Conservation (phyloP, 2,329 filamentous ascomycete genomes). For the Ascochyta fabae region DNA sequence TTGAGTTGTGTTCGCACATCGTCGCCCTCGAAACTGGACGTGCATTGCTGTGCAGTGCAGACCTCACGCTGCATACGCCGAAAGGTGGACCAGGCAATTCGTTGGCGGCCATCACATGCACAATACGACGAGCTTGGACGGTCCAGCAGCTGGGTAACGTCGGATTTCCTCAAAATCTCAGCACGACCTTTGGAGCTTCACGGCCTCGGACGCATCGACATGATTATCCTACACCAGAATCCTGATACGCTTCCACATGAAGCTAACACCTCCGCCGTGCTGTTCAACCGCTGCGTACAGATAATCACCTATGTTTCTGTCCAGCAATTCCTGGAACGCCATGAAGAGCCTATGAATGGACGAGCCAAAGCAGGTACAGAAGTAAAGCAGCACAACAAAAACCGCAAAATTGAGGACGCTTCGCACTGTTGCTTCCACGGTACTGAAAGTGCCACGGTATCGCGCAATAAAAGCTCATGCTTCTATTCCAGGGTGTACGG, state of each 20-base stretch:
- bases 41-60: not conserved
- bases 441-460: not conserved
- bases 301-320: not conserved
- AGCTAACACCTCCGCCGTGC: too few relatives aligned
- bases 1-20: not conserved
- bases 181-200: too few relatives aligned
- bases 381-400: not conserved
- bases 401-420: not conserved
- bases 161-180: too few relatives aligned
- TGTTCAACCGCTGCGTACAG: not conserved
- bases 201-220: too few relatives aligned
- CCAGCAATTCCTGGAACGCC: not conserved
- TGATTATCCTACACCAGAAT: too few relatives aligned
- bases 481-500: slow-evolving; percentile 30
- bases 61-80: not conserved
- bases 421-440: not conserved
- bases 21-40: not conserved
- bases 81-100: not conserved
- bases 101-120: not conserved
- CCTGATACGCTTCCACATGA: too few relatives aligned
- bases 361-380: not conserved
- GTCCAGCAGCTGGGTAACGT: not conserved
- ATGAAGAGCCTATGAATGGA: not conserved
- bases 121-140: not conserved
- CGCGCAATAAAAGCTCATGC: not conserved